Conservation (phyloP, 164 flowering plant species). For the Dillenia turbinata region DNA sequence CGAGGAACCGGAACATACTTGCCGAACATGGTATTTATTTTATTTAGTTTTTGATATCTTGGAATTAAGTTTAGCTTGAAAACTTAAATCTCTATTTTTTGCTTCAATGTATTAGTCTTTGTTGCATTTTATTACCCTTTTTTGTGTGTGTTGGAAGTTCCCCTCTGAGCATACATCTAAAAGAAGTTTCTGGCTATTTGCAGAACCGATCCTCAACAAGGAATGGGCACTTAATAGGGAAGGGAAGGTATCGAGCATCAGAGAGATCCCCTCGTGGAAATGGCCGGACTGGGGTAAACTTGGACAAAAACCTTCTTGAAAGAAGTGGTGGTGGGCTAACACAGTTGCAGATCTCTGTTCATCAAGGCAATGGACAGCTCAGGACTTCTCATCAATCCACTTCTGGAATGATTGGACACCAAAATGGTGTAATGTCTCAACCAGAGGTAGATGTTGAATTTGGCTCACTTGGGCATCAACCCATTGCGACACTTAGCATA, state of each 20-base stretch:
- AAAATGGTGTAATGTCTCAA: slow-evolving; percentile 25
- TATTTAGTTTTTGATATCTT: slow-evolving; percentile 1
- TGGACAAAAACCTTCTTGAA: slow-evolving; percentile 26
- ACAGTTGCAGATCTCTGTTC: slow-evolving; percentile 15
- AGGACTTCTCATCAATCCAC: slow-evolving; percentile 10
- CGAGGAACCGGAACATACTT: slow-evolving; percentile 83
- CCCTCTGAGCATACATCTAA: slow-evolving; percentile 1
- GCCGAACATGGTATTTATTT: slow-evolving; percentile 60
- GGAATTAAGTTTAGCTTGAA: not conserved
- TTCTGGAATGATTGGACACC: slow-evolving; percentile 16
- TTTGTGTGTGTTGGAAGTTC: slow-evolving; percentile 8
- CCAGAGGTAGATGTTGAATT: slow-evolving; percentile 32
- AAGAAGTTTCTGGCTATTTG: slow-evolving; percentile 19
- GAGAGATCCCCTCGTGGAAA: slow-evolving; percentile 43
- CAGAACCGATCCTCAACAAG: slow-evolving; percentile 52
- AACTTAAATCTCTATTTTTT: not conserved
- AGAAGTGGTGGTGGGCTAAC: slow-evolving; percentile 24
- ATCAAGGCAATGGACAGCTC: slow-evolving; percentile 20
- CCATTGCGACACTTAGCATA: slow-evolving; percentile 18
- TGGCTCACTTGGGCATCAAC: slow-evolving; percentile 27
- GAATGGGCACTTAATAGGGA: slow-evolving; percentile 33
- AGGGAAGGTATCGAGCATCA: slow-evolving; percentile 41
- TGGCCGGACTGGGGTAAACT: slow-evolving; percentile 23
- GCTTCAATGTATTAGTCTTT: slow-evolving; percentile 3
- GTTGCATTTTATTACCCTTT: slow-evolving; percentile 4